Evolutionary conservation across 495 filamentous ascomycete genomes (phyloP), one percentile per base, ranked within the genome.

Genomic region (Haplographium delicatum): DNA sequence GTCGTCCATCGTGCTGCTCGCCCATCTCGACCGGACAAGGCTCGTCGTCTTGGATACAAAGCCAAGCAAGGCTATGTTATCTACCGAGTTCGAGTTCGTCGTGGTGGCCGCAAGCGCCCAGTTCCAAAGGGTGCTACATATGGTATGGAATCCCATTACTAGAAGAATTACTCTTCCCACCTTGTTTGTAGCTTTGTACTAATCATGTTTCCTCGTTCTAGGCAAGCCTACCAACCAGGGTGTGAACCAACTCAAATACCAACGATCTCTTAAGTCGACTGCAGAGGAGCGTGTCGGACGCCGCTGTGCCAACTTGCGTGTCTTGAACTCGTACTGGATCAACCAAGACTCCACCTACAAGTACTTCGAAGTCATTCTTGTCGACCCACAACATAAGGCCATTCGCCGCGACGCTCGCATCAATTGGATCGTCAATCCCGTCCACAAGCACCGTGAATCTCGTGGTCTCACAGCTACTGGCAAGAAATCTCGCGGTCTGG

Each of bases 271-370:
- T 65, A 84, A 83, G 68, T 81, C 90, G 62, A 97, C 93, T 61
- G 93, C 93, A 70, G 93, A 98, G 80, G 93, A 97, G 86, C 94
- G 93, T 86, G 91, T 97, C 66, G 93, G 94, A 65, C 90, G 91
- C 70, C 90, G 91, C 68, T 95, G 89, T 78, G 89, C 90, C 76
- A 98, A 98, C 78, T 75, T 98, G 72, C 86, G 93, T 62, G 94
- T 99, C 61, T 83, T 99, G 69, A 99, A 97, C 82, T 96, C 90
- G 61, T 99, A 99, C 89, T 99, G 93, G 93, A 89, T 97, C 84
- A 99, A 99, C 83, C 93, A 99, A 81, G 93, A 99, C 80, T 96
- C 91, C 47, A 97, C 93, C 75, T 99, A 97, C 88, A 99, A 99
- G 82, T 99, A 97, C 84, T 99, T 81, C 78, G 93, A 99, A 77